Percentiles rank a stretch among this genome's conserved stretches.
Evolutionary conservation across 805 yeast genomes (phyloP).

Genomic region (Pichia manshurica): DNA sequence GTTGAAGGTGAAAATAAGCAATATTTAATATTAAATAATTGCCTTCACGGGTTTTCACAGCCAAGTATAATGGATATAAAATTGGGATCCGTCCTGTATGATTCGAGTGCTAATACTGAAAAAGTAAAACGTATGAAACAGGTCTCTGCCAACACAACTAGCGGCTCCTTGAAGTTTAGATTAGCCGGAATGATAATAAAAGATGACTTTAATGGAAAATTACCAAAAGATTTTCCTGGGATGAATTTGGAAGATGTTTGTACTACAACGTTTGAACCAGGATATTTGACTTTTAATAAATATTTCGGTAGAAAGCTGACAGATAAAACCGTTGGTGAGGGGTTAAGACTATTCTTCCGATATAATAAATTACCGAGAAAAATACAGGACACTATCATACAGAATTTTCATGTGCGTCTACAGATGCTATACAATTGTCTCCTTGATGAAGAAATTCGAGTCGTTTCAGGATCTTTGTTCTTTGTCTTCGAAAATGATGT

Average conservation of each 20-base stretch:
- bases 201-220: constrained; percentile 12
- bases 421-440: constrained; percentile 63
- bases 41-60: constrained; percentile 49
- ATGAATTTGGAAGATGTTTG: constrained; percentile 14
- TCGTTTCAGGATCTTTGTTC: constrained; percentile 68
- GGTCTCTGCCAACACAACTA: constrained; percentile 71
- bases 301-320: constrained; percentile 61
- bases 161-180: constrained; percentile 69
- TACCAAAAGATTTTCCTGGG: constrained; percentile 15
- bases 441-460: constrained; percentile 53
- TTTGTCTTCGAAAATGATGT: constrained; percentile 68
- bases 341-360: constrained; percentile 42
- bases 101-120: constrained; percentile 50
- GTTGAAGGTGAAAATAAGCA: constrained; percentile 20
- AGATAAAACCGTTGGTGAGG: constrained; percentile 36
- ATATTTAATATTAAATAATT: constrained; percentile 67
- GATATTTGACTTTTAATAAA: constrained; percentile 38
- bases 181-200: constrained; percentile 81
- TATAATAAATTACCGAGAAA: constrained; percentile 29
- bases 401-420: constrained; percentile 50
- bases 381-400: constrained; percentile 35
- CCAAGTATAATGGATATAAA: constrained; percentile 84
- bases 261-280: constrained; percentile 24
- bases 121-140: constrained; percentile 54
- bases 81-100: constrained; percentile 68